A percentile compares a stretch with the other conserved stretches of the same genome.
Conservation (phyloP, 352 stramenopile genomes). For the Pythium aquatile region DNA sequence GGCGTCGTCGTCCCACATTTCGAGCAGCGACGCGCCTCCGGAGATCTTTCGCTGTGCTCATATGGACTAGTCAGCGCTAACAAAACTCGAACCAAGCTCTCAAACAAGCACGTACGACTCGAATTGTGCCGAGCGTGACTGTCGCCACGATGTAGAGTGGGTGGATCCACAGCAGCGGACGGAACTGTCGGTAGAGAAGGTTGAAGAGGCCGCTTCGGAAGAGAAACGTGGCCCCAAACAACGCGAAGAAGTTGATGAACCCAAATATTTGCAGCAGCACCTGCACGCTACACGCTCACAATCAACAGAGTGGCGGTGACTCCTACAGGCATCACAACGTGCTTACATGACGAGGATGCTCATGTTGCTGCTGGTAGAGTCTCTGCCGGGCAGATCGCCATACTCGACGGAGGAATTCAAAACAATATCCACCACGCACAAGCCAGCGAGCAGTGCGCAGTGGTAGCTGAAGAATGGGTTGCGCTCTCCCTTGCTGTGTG, state of each 20-base stretch:
- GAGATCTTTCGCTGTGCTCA: conserved; percentile 22
- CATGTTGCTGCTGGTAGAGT: conserved; percentile 31
- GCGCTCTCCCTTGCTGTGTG: not conserved
- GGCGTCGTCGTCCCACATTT: conserved; percentile 43
- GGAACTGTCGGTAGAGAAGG: conserved; percentile 59
- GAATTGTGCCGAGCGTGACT: conserved; percentile 35
- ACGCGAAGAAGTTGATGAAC: conserved; percentile 51
- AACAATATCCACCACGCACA: conserved; percentile 56
- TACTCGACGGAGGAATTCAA: conserved; percentile 69
- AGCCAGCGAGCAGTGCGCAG: conserved; percentile 34
- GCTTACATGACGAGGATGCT: conserved; percentile 56
- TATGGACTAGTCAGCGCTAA: not conserved
- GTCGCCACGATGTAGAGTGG: conserved; percentile 52
- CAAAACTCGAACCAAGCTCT: not conserved
- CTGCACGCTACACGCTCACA: conserved; percentile 41
- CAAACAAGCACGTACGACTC: conserved; percentile 32
- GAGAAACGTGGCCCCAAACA: conserved; percentile 64
- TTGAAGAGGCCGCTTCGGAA: conserved; percentile 69
- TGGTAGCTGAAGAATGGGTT: conserved; percentile 45
- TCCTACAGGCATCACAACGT: too few relatives aligned
- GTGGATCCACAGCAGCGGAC: conserved; percentile 40
- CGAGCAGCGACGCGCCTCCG: conserved; percentile 24
- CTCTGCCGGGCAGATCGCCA: conserved; percentile 41
- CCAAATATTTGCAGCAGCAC: conserved; percentile 61
- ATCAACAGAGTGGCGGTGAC: too few relatives aligned